A percentile compares a stretch with the other conserved stretches of the same genome.
These are phyloP conservation scores for Henningerozyma blattae DNA, from an alignment of 805 yeast species.

Conservation along the genomic window DNA sequence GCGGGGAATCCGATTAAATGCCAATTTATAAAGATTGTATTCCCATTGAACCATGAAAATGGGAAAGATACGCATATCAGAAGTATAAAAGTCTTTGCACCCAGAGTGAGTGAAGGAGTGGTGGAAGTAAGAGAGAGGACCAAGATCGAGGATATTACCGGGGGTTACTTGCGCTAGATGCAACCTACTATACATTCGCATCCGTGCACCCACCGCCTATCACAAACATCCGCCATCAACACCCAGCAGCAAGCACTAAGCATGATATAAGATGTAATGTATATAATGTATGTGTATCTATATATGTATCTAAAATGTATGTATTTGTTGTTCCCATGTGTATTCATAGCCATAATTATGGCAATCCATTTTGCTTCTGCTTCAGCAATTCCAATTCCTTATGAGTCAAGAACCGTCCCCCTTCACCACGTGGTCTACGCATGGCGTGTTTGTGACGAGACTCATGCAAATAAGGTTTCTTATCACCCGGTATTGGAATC, in stretches of 20 bases:
- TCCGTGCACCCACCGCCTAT: too few species aligned
- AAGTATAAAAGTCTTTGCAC: constrained; percentile 36
- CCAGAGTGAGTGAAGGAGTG: too few species aligned
- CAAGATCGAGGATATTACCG: too few species aligned
- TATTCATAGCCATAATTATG: background rate
- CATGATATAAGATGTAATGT: too few species aligned
- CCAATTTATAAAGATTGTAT: constrained; percentile 18
- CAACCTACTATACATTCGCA: too few species aligned
- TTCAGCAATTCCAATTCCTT: constrained; percentile 62
- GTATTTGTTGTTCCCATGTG: background rate
- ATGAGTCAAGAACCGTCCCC: constrained; percentile 93
- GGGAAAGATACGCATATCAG: constrained; percentile 93
- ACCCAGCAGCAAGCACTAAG: too few species aligned
- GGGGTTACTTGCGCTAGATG: too few species aligned
- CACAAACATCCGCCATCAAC: too few species aligned
- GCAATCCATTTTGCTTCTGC: constrained; percentile 15
- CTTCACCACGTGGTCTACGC: constrained; percentile 98
- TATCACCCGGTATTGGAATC: constrained; percentile 85
- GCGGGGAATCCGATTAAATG: constrained; percentile 16
- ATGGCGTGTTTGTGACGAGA: constrained; percentile 97
- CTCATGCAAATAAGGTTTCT: constrained; percentile 78
- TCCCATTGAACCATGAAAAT: constrained; percentile 64
- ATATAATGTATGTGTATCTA: too few species aligned
- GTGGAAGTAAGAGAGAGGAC: too few species aligned
- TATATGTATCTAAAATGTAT: too few species aligned